Conservation (phyloP, 805 yeast species). For the Candida methanosorbosa region DNA sequence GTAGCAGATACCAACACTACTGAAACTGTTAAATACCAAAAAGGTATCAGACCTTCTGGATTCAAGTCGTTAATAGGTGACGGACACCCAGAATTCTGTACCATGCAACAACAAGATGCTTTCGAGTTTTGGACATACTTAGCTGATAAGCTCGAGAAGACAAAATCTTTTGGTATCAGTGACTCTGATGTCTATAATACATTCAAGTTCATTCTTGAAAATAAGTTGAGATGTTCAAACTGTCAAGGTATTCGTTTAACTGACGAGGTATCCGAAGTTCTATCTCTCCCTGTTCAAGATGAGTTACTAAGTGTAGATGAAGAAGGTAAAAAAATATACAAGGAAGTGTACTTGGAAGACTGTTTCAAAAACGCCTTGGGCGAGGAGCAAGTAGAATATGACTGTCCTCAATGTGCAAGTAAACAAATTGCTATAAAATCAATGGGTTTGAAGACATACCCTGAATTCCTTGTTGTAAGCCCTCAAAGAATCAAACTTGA, state of each 20-base stretch:
- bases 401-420: conserved; percentile 47
- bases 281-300: conserved; percentile 52
- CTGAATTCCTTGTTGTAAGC: conserved; percentile 60
- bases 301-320: conserved; percentile 29
- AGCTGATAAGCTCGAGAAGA: conserved; percentile 49
- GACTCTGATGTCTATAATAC: conserved; percentile 36
- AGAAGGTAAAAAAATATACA: conserved; percentile 37
- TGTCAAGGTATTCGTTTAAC: conserved; percentile 58
- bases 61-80: conserved; percentile 73
- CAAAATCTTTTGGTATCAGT: conserved; percentile 24
- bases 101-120: conserved; percentile 92
- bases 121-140: conserved; percentile 76
- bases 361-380: conserved; percentile 37
- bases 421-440: conserved; percentile 29
- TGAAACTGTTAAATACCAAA: conserved; percentile 45
- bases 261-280: conserved; percentile 47
- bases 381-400: conserved; percentile 52
- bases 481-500: conserved; percentile 76
- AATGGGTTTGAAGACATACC: conserved; percentile 51
- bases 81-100: conserved; percentile 72
- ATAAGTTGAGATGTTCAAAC: conserved; percentile 46
- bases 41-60: conserved; percentile 68
- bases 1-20: conserved; percentile 38
- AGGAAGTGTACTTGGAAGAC: conserved; percentile 38
- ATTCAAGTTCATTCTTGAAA: conserved; percentile 59